Conservation (phyloP, 768 basidiomycete species). For the Auricularia sp. region DNA sequence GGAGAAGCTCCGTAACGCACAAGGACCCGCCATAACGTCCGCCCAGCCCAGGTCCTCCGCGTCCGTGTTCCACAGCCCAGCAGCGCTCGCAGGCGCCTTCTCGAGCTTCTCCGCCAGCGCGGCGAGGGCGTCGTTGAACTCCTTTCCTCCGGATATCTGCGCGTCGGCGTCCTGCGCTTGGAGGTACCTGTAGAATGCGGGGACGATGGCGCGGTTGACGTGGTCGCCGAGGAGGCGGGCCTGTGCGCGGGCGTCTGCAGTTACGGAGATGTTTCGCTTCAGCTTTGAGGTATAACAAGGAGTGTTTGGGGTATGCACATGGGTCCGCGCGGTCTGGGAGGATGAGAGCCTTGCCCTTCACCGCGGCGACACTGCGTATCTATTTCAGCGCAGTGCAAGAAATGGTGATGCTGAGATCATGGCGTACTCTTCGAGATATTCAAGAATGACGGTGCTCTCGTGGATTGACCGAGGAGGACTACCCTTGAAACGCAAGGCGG, state of each 20-base stretch:
- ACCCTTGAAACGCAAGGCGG: conserved; percentile 47
- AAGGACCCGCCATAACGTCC: conserved; percentile 63
- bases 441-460: conserved; percentile 72
- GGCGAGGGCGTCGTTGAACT: conserved; percentile 43
- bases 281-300: not conserved
- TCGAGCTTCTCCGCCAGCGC: conserved; percentile 44
- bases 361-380: not conserved
- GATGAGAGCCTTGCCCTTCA: conserved; percentile 30
- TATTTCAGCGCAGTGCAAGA: not conserved
- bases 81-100: conserved; percentile 32
- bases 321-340: conserved; percentile 49
- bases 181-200: conserved; percentile 64
- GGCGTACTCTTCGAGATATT: conserved; percentile 63
- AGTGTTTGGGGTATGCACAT: conserved; percentile 30
- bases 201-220: conserved; percentile 51
- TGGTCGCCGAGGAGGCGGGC: conserved; percentile 61
- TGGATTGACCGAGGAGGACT: conserved; percentile 53
- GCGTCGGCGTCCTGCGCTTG: conserved; percentile 52
- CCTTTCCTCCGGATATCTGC: conserved; percentile 40
- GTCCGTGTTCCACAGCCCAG: conserved; percentile 50
- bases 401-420: not conserved
- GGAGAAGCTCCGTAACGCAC: conserved; percentile 30
- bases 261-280: not conserved
- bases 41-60: conserved; percentile 45
- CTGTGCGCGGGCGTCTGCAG: conserved; percentile 53